Evolutionary conservation across 805 yeast species (phyloP).

Genomic region (Blastobotrys robertii): DNA sequence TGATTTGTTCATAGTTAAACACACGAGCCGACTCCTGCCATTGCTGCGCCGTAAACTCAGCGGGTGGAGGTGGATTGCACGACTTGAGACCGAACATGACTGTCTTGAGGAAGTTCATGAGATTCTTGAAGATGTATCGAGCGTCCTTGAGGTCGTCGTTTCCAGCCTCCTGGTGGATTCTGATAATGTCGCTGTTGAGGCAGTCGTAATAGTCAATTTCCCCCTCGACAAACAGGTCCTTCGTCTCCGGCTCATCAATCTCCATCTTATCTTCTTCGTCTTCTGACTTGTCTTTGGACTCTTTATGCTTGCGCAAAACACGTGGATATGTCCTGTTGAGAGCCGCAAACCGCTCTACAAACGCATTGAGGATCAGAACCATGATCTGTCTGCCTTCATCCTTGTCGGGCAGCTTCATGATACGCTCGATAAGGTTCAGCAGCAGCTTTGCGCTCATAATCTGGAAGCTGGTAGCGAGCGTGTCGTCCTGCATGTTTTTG

Average conservation of each 20-base stretch:
- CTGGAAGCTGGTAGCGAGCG: slow-evolving; percentile 82
- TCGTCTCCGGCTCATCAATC: slow-evolving; percentile 15
- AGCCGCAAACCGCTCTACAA: slow-evolving; percentile 69
- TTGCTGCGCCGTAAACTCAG: slow-evolving; percentile 40
- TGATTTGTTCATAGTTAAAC: slow-evolving; percentile 74
- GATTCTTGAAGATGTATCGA: slow-evolving; percentile 72
- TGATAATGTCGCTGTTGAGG: slow-evolving; percentile 46
- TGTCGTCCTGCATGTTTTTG: slow-evolving; percentile 65
- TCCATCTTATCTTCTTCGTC: slow-evolving; percentile 8
- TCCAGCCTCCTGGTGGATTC: slow-evolving; percentile 39
- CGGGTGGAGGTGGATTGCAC: slow-evolving; percentile 65
- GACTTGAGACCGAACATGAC: slow-evolving; percentile 80
- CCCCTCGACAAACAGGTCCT: slow-evolving; percentile 3
- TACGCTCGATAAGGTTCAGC: slow-evolving; percentile 79
- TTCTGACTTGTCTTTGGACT: slow-evolving; percentile 30
- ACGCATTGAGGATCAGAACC: slow-evolving; percentile 79
- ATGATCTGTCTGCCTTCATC: slow-evolving; percentile 75
- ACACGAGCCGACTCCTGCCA: slow-evolving; percentile 86
- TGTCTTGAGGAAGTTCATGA: slow-evolving; percentile 83
- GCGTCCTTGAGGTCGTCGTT: slow-evolving; percentile 79
- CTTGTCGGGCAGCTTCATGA: slow-evolving; percentile 71
- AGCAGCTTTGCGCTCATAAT: slow-evolving; percentile 91
- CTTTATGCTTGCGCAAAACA: slow-evolving; percentile 52
- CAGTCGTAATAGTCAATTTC: slow-evolving; percentile 34
- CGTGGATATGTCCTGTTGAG: slow-evolving; percentile 63